Percentiles rank a stretch among this genome's conserved stretches.
These are phyloP conservation scores for Discostella stelligera DNA, from an alignment of 352 stramenopile species.

Conservation along the genomic window DNA sequence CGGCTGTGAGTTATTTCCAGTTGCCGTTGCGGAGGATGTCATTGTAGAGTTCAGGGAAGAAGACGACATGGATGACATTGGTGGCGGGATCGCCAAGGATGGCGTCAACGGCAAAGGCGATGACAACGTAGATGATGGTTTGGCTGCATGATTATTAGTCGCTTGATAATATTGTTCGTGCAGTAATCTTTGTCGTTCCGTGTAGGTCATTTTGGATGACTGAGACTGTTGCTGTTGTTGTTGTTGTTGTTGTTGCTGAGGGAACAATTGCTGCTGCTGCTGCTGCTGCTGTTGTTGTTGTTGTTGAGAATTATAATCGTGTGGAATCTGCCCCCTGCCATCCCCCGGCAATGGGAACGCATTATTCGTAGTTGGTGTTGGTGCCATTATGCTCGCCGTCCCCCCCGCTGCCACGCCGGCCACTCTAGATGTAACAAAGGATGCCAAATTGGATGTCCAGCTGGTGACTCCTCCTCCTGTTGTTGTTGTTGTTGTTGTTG, in stretches of 20 bases:
- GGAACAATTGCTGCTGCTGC: not conserved
- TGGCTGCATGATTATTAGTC: conserved; percentile 10
- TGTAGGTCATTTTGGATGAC: conserved; percentile 9
- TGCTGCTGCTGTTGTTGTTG: not conserved
- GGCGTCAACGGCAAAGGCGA: not conserved
- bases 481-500: not conserved
- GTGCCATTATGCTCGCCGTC: not conserved
- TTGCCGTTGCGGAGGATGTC: not conserved
- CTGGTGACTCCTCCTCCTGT: not conserved
- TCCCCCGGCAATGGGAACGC: not conserved
- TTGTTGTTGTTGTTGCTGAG: not conserved
- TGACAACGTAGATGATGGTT: conserved; percentile 1
- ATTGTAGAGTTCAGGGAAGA: not conserved
- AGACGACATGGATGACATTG: not conserved
- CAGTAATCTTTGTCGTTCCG: conserved; percentile 26
- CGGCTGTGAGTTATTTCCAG: not conserved
- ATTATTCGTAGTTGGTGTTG: not conserved
- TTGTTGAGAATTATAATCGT: not conserved
- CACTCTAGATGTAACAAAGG: conserved; percentile 19
- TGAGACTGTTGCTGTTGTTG: not conserved
- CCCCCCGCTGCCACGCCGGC: not conserved
- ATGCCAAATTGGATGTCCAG: conserved; percentile 40
- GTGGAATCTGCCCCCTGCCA: not conserved
- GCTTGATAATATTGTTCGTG: conserved; percentile 31
- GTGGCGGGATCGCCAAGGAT: not conserved